Percentiles rank a stretch among this genome's conserved stretches.
phyloP scores from a whole-genome alignment of 495 filamentous ascomycete species.

The Aspergillus hancockii region DNA sequence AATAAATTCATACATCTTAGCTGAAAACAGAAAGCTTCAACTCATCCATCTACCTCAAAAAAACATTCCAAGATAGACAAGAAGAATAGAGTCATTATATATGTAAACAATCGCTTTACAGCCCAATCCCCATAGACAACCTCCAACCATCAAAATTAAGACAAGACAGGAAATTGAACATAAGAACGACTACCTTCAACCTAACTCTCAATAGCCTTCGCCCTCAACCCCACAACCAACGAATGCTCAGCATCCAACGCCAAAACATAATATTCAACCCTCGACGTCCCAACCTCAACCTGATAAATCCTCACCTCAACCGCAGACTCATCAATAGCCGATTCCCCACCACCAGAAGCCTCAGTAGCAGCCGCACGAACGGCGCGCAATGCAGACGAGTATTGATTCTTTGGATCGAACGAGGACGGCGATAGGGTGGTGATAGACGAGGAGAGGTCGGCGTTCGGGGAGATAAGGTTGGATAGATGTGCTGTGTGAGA shows the following conservation, averaged over 20 bases:
- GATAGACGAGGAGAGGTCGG: constrained; percentile 35
- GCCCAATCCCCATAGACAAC: neutral
- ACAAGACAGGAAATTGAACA: too few relatives aligned
- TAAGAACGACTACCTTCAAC: neutral
- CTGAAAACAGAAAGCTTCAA: too few relatives aligned
- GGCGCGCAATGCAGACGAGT: constrained; percentile 29
- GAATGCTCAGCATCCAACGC: constrained; percentile 54
- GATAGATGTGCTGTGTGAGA: constrained; percentile 36
- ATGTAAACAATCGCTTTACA: too few relatives aligned
- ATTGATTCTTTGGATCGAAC: constrained; percentile 46
- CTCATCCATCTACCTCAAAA: too few relatives aligned
- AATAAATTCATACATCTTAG: too few relatives aligned
- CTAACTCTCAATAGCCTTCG: constrained; percentile 71
- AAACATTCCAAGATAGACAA: too few relatives aligned
- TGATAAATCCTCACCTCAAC: constrained; percentile 76
- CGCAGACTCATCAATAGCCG: constrained; percentile 41
- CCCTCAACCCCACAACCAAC: constrained; percentile 72
- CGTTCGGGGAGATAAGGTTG: constrained; percentile 35
- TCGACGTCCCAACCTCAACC: constrained; percentile 58
- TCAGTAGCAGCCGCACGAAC: constrained; percentile 37
- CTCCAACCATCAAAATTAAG: neutral
- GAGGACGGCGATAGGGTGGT: constrained; percentile 35
- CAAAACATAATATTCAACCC: constrained; percentile 77
- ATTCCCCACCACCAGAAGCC: constrained; percentile 17
- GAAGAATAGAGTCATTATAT: too few relatives aligned